Percentiles rank a stretch among this genome's conserved stretches.
These are phyloP conservation scores for Salix udensis DNA, from an alignment of 345 rosid genomes.

Conservation along the genomic window DNA sequence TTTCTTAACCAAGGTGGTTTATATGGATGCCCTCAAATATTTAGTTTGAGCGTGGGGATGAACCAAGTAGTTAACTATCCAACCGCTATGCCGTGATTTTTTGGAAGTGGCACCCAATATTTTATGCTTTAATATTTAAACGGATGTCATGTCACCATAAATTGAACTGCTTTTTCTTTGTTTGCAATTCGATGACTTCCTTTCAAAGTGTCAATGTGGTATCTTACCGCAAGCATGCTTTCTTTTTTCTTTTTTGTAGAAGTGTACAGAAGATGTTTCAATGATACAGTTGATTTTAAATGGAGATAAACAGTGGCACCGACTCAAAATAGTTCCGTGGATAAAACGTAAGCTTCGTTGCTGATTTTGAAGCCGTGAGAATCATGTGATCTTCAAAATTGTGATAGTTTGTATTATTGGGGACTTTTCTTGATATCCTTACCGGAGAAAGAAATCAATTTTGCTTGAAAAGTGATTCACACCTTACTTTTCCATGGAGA, in stretches of 20 bases:
- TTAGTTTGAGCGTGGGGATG: neutral
- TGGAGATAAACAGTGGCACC: constrained; percentile 50
- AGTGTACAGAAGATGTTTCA: constrained; percentile 52
- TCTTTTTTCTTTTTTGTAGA: constrained; percentile 33
- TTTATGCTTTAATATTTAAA: neutral
- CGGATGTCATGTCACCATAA: neutral
- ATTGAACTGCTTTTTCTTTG: neutral
- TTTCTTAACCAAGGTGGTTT: neutral
- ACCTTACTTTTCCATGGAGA: neutral
- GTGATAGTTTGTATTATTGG: neutral
- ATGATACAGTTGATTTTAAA: constrained; percentile 50
- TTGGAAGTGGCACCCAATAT: neutral
- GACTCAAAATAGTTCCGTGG: constrained; percentile 45
- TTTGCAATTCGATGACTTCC: neutral
- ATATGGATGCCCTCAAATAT: neutral
- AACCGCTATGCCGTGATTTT: neutral
- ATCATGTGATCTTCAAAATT: neutral
- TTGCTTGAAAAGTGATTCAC: constrained; percentile 4
- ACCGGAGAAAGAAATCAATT: neutral
- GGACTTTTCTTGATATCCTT: neutral
- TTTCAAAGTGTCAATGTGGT: constrained; percentile 3
- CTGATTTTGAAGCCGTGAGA: constrained; percentile 43
- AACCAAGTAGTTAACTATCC: neutral
- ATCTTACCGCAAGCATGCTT: neutral
- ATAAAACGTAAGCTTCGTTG: constrained; percentile 41